Conservation (phyloP, 805 yeast species). For the Yarrowia osloensis region DNA sequence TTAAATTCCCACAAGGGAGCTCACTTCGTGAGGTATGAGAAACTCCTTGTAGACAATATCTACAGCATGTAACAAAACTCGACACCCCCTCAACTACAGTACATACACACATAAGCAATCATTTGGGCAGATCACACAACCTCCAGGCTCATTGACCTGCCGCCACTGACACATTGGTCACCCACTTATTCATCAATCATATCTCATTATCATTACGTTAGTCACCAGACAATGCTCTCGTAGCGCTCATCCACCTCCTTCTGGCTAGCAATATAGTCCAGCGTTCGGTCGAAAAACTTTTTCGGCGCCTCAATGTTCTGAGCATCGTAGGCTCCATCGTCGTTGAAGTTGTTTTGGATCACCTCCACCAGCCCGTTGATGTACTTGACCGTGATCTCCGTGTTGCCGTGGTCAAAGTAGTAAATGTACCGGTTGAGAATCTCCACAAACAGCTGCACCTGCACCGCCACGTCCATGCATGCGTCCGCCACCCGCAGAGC, state of each 20-base stretch:
- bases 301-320: slow-evolving; percentile 45
- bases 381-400: slow-evolving; percentile 66
- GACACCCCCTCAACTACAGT: too few relatives aligned
- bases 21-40: too few relatives aligned
- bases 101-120: too few relatives aligned
- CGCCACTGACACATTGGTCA: too few relatives aligned
- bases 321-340: slow-evolving; percentile 35
- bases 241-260: slow-evolving; percentile 70
- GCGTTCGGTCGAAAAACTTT: slow-evolving; percentile 68
- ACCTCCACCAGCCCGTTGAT: slow-evolving; percentile 85
- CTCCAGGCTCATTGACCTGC: too few relatives aligned
- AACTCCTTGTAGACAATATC: too few relatives aligned
- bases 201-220: slow-evolving; percentile 28
- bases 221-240: slow-evolving; percentile 48
- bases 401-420: slow-evolving; percentile 79
- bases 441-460: slow-evolving; percentile 83
- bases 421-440: slow-evolving; percentile 83
- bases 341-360: slow-evolving; percentile 49
- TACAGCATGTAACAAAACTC: too few relatives aligned
- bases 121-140: too few relatives aligned
- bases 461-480: slow-evolving; percentile 77
- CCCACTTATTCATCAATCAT: background rate
- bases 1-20: too few relatives aligned
- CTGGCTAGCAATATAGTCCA: slow-evolving; percentile 69
- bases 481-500: slow-evolving; percentile 89